Evolutionary conservation across 495 filamentous ascomycete genomes (phyloP), one percentile per base, ranked within the genome.

Genomic region (Aspergillus leporis): DNA sequence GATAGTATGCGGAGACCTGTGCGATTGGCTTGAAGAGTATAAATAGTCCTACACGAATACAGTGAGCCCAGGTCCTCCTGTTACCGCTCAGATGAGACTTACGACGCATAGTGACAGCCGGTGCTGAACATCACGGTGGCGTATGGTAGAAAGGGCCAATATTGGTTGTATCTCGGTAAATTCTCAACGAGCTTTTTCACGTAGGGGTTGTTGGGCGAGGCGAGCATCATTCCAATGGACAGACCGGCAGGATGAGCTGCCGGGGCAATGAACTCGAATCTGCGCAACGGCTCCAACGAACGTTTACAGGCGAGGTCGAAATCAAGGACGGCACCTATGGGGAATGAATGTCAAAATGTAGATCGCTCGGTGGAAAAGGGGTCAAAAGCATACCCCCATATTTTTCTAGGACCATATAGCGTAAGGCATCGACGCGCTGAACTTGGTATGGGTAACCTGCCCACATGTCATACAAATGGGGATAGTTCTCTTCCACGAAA

Each of bases 1-100:
- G 70, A 60, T 9, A 79, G 65, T 31, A 79, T 71, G 47, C 74
- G 74, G 16, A 78, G 62, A 14, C 59, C 45, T 18, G 58, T 51
- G 43, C 73, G 61, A 48, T 71, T 61, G 1, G 25, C 28, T 22
- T 78, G 71, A 28, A 69, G 63, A 22, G 72, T 67, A 55, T 72
- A 72, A 31, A 78, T 74, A 0, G 59, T 67, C 2, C 61, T 68
- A 16, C 2, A 4, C 34, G 10, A 12, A 41, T n/a, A 3, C 10
- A 41, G 38, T 41, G 38, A 41, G 38, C 38, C 14, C 14, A 36
- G 4, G 8, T 12, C 9, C 34, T 36, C 10, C 2, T 10, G 8
- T 12, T 14, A 8, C 4, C 9, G 2, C 4, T 16, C 9, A 30
- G 16, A 41, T 8, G 10, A 22, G 18, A 43, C 58, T 6, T 49